Evolutionary conservation across 73 alveolate genomes (phyloP), one percentile per base, ranked within the genome.

Genomic region (Stentor coeruleus): DNA sequence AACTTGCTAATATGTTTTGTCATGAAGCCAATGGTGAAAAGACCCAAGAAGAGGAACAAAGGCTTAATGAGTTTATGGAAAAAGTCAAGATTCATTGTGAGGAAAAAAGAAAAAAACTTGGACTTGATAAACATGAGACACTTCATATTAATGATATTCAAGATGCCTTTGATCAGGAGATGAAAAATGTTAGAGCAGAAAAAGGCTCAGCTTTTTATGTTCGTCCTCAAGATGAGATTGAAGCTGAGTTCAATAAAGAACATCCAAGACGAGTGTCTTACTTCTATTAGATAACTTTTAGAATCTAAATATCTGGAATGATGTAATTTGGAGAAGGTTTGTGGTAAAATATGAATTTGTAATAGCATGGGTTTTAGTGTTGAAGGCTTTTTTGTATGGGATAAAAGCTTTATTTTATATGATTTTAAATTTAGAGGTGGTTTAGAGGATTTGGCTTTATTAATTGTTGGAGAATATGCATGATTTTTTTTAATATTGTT

Each of bases 11-110:
- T 38, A 75, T 37, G 38, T 31, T 14, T 36, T 6, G 15, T 30
- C 83, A 75, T 38, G 83, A 75, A 35, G 30, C 26, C n/a, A 33
- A 75, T 6, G 83, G 83, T 37, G 79, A 66, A 66, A 75, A 75
- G 38, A 75, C 77, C 20, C 80, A 75, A 75, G 72, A 40, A 39
- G 83, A 75, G 38, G 0, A 39, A 39, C 3, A 37, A 31, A 38
- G 77, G 1, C 59, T 30, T 20, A 2, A 75, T n/a, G 38, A 31
- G 11, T 20, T 75, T 40, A 0, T 36, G 20, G 33, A 14, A 39
- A 40, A 75, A 31, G 33, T 75, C 15, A 39, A 75, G 0, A 40
- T 14, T n/a, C 58, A 14, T 14, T 6, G n/a, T 0, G 38, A 75
- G 83, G 3, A 2, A 15, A 75, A 75, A 75, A 37, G 58, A n/a